Percentiles rank a stretch among this genome's conserved stretches.
These are phyloP conservation scores for Aegle marmelos DNA, from an alignment of 345 rosid genomes.

Conservation along the genomic window DNA sequence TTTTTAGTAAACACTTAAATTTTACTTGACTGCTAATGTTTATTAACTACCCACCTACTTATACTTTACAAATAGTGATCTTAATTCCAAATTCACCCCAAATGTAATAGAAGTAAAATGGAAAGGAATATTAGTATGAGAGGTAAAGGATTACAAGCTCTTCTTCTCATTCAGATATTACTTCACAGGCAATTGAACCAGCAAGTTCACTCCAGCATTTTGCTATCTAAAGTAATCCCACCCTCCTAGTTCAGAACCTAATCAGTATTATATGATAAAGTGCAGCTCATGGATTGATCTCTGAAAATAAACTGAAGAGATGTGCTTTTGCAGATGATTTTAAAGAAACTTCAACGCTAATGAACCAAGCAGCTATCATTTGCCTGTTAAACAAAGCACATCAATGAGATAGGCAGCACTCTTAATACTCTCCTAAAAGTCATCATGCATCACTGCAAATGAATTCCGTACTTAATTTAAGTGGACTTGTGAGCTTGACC, in stretches of 20 bases:
- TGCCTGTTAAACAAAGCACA: not conserved
- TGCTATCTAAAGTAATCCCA: too few relatives aligned
- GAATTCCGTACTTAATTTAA: not conserved
- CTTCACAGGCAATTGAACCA: too few relatives aligned
- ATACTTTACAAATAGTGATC: too few relatives aligned
- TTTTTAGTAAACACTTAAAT: too few relatives aligned
- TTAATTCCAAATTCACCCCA: too few relatives aligned
- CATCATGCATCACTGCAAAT: not conserved
- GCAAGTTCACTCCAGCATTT: too few relatives aligned
- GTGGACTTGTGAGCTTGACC: not conserved
- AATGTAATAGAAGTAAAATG: too few relatives aligned
- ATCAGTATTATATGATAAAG: not conserved
- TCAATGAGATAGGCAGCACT: not conserved
- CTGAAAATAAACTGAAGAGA: not conserved
- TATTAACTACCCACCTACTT: too few relatives aligned
- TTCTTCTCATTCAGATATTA: too few relatives aligned
- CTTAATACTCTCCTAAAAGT: not conserved
- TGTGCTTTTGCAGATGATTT: not conserved
- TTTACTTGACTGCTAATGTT: too few relatives aligned
- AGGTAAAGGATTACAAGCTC: too few relatives aligned
- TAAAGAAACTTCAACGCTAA: not conserved
- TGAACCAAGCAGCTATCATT: not conserved
- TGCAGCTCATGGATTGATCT: not conserved
- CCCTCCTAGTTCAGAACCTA: not conserved
- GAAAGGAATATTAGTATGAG: too few relatives aligned